Base-by-base conservation (phyloP, 106 monocot species). In the Triglochin maritima region DNA sequence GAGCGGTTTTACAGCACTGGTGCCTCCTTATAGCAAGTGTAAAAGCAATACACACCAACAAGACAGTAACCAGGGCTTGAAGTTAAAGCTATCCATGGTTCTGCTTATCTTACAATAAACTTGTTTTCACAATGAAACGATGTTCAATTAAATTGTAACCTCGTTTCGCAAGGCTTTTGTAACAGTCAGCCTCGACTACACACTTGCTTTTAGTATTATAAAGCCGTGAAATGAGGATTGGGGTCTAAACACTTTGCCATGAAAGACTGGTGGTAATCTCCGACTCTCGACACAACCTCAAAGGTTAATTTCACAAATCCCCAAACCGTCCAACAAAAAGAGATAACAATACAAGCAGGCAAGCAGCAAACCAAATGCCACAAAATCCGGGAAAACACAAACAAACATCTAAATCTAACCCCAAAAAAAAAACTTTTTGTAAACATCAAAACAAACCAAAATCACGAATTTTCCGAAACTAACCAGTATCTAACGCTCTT, bases 401-500 rank as follows among this genome's bases (percentile, higher is more conserved):
- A 60, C 3, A 63, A 5, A 13, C 63, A 63, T 29, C 29, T 29
- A 63, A 3, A 46, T 45, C 63, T 3, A 8, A 9, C 55, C 16
- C 44, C 46, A 6, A n/a, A 13, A 44, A 15, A 62, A 44, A 72
- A 13, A 4, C 14, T 15, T 11, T 16, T 8, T 57, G 43, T n/a
- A 64, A 17, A 55, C 14, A 17, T 45, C n/a, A 5, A 1, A 47
- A 47, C 46, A 73, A 46, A 16, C 9, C 4, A 7, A 64, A 47
- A 29, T 29, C 29, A 29, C 29, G 29, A 29, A 29, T 29, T 29
- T 29, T 1, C 29, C 29, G 29, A 29, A 59, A 86, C 84, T 73
- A 9, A 88, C 88, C 88, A 88, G 79, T 88, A 88, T 68, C 71
- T 72, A 15, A 85, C 82, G 6, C 75, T 76, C 71, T 88, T 88